phyloP scores from a whole-genome alignment of 805 yeast species.

The Clavispora santaluciae region DNA sequence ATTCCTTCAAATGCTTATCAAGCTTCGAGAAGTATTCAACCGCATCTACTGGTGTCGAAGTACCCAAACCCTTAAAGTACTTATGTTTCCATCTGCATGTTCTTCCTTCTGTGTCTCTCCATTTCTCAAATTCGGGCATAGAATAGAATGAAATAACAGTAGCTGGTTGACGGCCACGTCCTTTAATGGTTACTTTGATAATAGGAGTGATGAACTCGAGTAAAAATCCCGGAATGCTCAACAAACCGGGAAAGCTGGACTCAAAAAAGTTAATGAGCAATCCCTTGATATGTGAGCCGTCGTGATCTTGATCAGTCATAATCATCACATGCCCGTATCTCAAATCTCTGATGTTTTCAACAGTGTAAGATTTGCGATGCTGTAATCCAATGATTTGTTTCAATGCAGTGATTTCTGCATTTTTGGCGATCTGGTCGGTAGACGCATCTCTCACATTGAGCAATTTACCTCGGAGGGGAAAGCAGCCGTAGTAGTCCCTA shows the following conservation, averaged over 20 bases:
- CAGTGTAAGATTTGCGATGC: conserved; percentile 73
- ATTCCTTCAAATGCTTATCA: conserved; percentile 79
- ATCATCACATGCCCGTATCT: conserved; percentile 97
- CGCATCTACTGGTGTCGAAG: conserved; percentile 78
- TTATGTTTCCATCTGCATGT: conserved; percentile 82
- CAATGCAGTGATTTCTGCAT: conserved; percentile 90
- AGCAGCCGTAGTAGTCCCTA: conserved; percentile 90
- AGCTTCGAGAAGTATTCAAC: conserved; percentile 83
- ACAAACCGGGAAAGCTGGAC: conserved; percentile 87
- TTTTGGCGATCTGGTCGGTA: conserved; percentile 89
- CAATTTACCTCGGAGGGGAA: conserved; percentile 92
- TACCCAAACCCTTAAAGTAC: conserved; percentile 98
- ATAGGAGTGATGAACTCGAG: conserved; percentile 95
- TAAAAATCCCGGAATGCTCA: conserved; percentile 86
- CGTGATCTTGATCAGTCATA: conserved; percentile 99
- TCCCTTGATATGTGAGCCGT: conserved; percentile 97
- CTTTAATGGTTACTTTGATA: conserved; percentile 74
- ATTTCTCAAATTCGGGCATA: conserved; percentile 91
- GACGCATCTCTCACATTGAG: conserved; percentile 95
- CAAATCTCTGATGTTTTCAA: conserved; percentile 60
- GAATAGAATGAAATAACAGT: conserved; percentile 73
- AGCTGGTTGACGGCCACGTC: conserved; percentile 49
- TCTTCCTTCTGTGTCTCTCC: conserved; percentile 83
- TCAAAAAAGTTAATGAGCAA: conserved; percentile 89
- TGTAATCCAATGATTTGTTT: conserved; percentile 94